Base-by-base conservation (phyloP, 2,329 filamentous ascomycete genomes). In the Dactylellina drechsleri region DNA sequence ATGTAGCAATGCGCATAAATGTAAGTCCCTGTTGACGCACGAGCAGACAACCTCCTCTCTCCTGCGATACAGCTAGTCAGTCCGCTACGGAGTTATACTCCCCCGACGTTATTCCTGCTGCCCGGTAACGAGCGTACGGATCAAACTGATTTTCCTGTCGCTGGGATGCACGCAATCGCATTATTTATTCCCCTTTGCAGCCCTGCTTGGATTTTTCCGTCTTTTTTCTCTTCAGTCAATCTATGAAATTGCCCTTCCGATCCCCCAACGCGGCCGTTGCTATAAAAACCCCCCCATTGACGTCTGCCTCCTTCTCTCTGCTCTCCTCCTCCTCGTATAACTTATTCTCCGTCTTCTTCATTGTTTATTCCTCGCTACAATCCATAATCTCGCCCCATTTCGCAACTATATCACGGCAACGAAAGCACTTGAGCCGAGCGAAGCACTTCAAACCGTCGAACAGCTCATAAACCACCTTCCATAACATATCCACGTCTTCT, bases 181-280 rank as follows among this genome's bases (percentile, higher is more conserved):
- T 68, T 36, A 36, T 52, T 73, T 73, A 66, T 60, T 50, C 36
- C 54, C 47, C 45, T 62, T 56, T 54, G 50, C 47, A 66, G 56
- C 68, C 68, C 68, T 66, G 68, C 61, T n/a, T 73, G 56, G 68
- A 73, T 73, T 73, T 72, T 73, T 73, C 68, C 68, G 68, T 73
- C 61, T 43, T 58, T 50, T 65, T 40, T 40, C 47, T 50, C 56
- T 18, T 45, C 56, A 40, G 26, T 50, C 7, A 52, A 52, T 43
- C 31, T 36, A 36, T 36, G 31, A 36, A 43, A 59, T 59, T 52
- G 43, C 50, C 26, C 50, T 43, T 49, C 58, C 43, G 47, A 20
- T n/a, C 41, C 28, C 68, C 56, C 49, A 20, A 66, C 76, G 53
- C 64, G 59, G 49, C 61, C 40, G 47, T 66, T 56, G 65, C 64